Base-by-base conservation (phyloP, 106 monocot species). In the Hemerocallis citrina region DNA sequence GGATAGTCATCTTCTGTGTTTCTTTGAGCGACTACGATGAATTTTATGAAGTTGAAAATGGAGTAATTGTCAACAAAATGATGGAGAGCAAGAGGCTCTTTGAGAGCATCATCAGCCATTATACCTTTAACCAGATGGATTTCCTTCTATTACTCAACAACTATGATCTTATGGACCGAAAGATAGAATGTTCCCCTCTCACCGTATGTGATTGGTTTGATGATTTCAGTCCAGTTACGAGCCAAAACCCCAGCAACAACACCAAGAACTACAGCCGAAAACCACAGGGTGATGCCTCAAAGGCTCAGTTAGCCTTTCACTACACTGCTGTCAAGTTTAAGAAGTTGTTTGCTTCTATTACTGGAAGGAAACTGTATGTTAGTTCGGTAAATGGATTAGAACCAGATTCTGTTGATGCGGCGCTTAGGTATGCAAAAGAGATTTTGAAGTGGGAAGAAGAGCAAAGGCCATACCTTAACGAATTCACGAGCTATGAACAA, bases 361-460 rank as follows among this genome's bases (percentile, higher is more conserved):
- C 86, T 10, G 74, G 84, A 25, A 59, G 83, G 60, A 96, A 77
- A 54, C 67, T 96, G 4, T 90, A 79, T 49, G 90, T 90, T 6
- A 72, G 76, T 5, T 38, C 54, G 22, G 25, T 74, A 17, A 90
- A 76, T 65, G 78, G 79, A 1, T 43, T 96, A 57, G 79, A 87
- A 38, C 41, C 62, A 0, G 79, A 76, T 29, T 87, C 86, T 1
- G 81, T 81, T 20, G 84, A 81, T 19, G 47, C 72, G 0, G 70
- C 77, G 1, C 42, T 96, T 19, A 64, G 79, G 23, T 96, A 96
- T 58, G 75, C 81, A 19, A 74, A 78, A 40, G 95, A 96, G 73
- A 78, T 90, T 35, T 14, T 87, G 42, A 96, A 74, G 63, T 96
- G 95, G 95, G 90, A 89, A 34, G 94, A 90, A 32, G 90, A 84